Conservation (phyloP, 176 grass and related monocot species). For the Bonia amplexicaulis region DNA sequence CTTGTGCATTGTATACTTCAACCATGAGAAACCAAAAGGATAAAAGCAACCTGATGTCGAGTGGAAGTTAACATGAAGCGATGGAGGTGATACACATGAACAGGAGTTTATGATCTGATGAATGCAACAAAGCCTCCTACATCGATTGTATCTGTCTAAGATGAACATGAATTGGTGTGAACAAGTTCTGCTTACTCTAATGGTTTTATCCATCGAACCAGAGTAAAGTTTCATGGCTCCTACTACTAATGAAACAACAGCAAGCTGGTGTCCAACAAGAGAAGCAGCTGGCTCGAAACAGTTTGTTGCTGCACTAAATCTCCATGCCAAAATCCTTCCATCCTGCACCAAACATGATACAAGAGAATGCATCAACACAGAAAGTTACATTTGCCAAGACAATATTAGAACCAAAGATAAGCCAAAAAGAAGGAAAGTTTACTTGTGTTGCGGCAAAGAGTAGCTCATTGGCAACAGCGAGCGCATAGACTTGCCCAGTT, state of each 20-base stretch:
- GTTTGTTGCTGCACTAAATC: slow-evolving; percentile 58
- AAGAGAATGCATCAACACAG: slow-evolving; percentile 13
- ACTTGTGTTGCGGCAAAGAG: slow-evolving; percentile 91
- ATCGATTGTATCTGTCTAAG: slow-evolving; percentile 6
- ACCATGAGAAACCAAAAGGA: not conserved
- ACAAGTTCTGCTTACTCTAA: slow-evolving; percentile 62
- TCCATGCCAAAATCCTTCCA: slow-evolving; percentile 89
- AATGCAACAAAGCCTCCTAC: not conserved
- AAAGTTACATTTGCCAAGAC: not conserved
- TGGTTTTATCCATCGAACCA: slow-evolving; percentile 90
- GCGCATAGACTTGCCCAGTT: slow-evolving; percentile 86
- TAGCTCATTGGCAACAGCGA: slow-evolving; percentile 68
- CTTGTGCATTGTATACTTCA: slow-evolving; percentile 11
- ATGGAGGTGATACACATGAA: not conserved
- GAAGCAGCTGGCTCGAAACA: slow-evolving; percentile 78
- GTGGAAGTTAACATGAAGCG: not conserved
- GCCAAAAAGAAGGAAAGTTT: not conserved
- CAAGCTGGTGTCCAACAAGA: slow-evolving; percentile 66
- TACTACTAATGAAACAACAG: slow-evolving; percentile 80
- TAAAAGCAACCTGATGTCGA: not conserved
- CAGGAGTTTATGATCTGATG: not conserved
- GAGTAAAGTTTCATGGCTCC: slow-evolving; percentile 76
- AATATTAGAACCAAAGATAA: not conserved
- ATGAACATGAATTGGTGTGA: not conserved
- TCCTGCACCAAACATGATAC: slow-evolving; percentile 48